Evolutionary conservation across 805 yeast species (phyloP).

Genomic region (Cyberlindnera euphorbiae): DNA sequence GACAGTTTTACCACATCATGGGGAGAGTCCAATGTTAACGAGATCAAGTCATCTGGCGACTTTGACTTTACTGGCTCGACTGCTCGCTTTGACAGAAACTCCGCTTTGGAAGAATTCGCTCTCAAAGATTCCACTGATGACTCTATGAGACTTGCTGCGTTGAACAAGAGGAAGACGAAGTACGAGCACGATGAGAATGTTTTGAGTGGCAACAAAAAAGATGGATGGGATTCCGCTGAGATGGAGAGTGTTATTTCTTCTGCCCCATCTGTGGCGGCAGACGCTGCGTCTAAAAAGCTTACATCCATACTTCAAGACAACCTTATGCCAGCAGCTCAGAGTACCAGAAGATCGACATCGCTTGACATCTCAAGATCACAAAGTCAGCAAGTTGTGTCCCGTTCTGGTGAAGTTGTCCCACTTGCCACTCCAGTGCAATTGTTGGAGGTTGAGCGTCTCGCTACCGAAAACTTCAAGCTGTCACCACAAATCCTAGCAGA

Average conservation of each 20-base stretch:
- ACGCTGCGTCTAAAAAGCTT: slow-evolving; percentile 6
- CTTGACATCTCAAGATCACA: slow-evolving; percentile 5
- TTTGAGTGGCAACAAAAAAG: slow-evolving; percentile 10
- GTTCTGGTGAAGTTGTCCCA: slow-evolving; percentile 36
- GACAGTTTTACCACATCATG: slow-evolving; percentile 31
- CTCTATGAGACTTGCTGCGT: slow-evolving; percentile 64
- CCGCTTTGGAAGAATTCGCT: slow-evolving; percentile 74
- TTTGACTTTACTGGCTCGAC: slow-evolving; percentile 84
- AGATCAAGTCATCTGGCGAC: slow-evolving; percentile 50
- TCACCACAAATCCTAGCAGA: slow-evolving; percentile 48
- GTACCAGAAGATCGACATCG: slow-evolving; percentile 12
- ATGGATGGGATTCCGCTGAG: slow-evolving; percentile 15
- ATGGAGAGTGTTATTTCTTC: slow-evolving; percentile 7
- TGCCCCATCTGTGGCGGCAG: slow-evolving; percentile 11
- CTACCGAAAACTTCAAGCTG: slow-evolving; percentile 49
- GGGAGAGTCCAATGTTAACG: slow-evolving; percentile 42
- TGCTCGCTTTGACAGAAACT: slow-evolving; percentile 73
- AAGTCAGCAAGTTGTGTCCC: slow-evolving; percentile 6
- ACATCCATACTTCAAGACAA: slow-evolving; percentile 5
- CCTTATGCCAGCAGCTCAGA: background rate
- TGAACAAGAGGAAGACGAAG: slow-evolving; percentile 53
- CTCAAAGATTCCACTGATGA: slow-evolving; percentile 57
- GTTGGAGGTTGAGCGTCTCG: slow-evolving; percentile 63
- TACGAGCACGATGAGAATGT: slow-evolving; percentile 74
- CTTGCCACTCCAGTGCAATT: slow-evolving; percentile 75